A percentile compares a stretch with the other conserved stretches of the same genome.
phyloP scores from a whole-genome alignment of 495 filamentous ascomycete genomes.

The Pyrenula massariospora region DNA sequence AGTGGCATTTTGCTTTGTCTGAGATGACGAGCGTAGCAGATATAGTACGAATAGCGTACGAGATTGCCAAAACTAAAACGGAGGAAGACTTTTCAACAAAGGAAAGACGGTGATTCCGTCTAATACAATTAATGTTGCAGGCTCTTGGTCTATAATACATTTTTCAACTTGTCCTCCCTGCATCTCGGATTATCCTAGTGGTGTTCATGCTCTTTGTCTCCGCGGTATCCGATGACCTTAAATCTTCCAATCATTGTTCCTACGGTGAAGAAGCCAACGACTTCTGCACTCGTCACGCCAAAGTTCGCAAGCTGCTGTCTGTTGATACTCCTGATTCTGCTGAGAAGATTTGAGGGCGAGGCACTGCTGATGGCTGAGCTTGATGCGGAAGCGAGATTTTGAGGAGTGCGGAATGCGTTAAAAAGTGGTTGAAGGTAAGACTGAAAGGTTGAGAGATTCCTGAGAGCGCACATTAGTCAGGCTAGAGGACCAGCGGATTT shows the following conservation, averaged over 20 bases:
- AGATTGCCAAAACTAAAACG: too few species aligned
- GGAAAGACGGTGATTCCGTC: not conserved
- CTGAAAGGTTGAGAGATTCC: constrained; percentile 71
- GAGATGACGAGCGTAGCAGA: too few species aligned
- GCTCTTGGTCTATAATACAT: not conserved
- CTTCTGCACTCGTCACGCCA: constrained; percentile 73
- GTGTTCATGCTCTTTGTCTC: constrained; percentile 43
- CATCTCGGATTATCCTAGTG: constrained; percentile 36
- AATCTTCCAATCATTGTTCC: constrained; percentile 92
- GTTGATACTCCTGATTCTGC: constrained; percentile 56
- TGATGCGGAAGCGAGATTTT: constrained; percentile 23
- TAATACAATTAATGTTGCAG: not conserved
- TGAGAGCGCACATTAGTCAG: constrained; percentile 16
- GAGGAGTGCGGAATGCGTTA: constrained; percentile 57
- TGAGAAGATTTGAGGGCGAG: constrained; percentile 40
- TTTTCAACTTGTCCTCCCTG: not conserved
- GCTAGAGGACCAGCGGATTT: not conserved
- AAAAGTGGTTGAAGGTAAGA: constrained; percentile 67
- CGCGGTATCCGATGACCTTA: constrained; percentile 89
- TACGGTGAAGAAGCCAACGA: constrained; percentile 92
- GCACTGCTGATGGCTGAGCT: constrained; percentile 28
- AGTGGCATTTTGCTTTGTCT: too few species aligned
- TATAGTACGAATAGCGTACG: too few species aligned
- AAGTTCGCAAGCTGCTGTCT: constrained; percentile 52
- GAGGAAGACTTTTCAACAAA: not conserved